phyloP scores from a whole-genome alignment of 768 basidiomycete species.

The Scleroderma bovista region DNA sequence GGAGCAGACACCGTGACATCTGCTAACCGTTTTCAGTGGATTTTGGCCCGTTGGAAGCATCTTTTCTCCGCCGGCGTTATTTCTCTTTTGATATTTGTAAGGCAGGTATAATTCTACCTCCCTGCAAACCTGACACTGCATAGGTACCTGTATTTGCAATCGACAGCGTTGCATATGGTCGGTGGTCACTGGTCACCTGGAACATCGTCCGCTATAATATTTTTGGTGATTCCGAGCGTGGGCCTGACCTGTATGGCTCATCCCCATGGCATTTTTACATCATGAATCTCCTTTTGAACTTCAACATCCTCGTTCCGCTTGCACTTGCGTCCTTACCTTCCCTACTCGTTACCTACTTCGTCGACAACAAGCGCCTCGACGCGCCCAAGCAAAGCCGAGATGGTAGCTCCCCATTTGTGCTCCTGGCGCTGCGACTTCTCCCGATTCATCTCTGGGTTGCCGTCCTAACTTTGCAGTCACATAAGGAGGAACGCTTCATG shows the following conservation, averaged over 20 bases:
- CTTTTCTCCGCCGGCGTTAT: conserved; percentile 47
- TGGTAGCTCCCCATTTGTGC: conserved; percentile 73
- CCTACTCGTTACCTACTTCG: conserved; percentile 61
- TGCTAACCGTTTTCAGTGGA: conserved; percentile 46
- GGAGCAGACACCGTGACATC: conserved; percentile 60
- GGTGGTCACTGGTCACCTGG: conserved; percentile 75
- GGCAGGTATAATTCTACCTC: conserved; percentile 12
- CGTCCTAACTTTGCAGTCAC: conserved; percentile 75
- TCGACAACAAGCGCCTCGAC: conserved; percentile 77
- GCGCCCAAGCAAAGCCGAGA: conserved; percentile 41
- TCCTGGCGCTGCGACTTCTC: conserved; percentile 71
- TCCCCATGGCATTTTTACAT: conserved; percentile 85
- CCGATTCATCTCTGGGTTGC: conserved; percentile 90
- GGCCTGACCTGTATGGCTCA: conserved; percentile 92
- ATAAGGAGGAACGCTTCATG: conserved; percentile 99
- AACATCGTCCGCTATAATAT: conserved; percentile 94
- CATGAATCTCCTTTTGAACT: conserved; percentile 86
- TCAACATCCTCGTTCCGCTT: conserved; percentile 81
- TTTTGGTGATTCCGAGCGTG: conserved; percentile 70
- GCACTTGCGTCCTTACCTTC: conserved; percentile 79
- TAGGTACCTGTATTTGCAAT: conserved; percentile 81
- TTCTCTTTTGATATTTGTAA: conserved; percentile 61
- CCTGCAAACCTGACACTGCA: not conserved
- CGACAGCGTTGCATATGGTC: conserved; percentile 86
- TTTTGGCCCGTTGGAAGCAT: conserved; percentile 53